Conservation (phyloP, 23 red algal genomes). For the Cyanidioschyzon merolae region DNA sequence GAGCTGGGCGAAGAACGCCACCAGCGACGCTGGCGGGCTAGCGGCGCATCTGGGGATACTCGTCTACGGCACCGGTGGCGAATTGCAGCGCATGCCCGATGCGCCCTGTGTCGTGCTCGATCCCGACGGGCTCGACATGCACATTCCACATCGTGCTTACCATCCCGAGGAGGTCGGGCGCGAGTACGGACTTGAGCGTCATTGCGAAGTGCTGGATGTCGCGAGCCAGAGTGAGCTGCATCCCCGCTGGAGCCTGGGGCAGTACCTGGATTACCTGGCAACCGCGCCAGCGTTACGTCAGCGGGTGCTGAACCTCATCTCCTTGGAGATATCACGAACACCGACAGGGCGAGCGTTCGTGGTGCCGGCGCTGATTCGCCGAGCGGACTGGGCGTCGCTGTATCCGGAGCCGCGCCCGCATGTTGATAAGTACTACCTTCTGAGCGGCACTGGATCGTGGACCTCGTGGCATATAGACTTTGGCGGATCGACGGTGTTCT, state of each 20-base stretch:
- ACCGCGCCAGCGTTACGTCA: background rate
- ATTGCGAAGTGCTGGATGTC: constrained; percentile 21
- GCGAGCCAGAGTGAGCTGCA: constrained; percentile 22
- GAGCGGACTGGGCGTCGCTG: constrained; percentile 19
- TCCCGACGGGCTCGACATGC: background rate
- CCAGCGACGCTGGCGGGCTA: background rate
- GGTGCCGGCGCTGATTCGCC: constrained; percentile 9
- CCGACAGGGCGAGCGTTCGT: background rate
- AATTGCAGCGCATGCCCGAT: background rate
- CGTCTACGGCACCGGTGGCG: background rate
- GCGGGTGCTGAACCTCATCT: constrained; percentile 21
- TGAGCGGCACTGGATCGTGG: constrained; percentile 17
- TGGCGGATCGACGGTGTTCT: constrained; percentile 25
- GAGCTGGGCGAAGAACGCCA: background rate
- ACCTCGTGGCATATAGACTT: constrained; percentile 35
- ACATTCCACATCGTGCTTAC: background rate
- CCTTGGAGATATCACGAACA: constrained; percentile 23
- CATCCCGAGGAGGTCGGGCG: background rate
- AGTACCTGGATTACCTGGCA: constrained; percentile 15
- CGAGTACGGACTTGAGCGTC: background rate
- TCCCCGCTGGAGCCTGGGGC: constrained; percentile 22
- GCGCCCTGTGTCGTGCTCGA: background rate
- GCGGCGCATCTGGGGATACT: background rate
- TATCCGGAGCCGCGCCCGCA: constrained; percentile 11
- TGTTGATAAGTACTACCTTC: constrained; percentile 18